phyloP scores from a whole-genome alignment of 164 flowering plant species.

The Magnolia changhungtana region DNA sequence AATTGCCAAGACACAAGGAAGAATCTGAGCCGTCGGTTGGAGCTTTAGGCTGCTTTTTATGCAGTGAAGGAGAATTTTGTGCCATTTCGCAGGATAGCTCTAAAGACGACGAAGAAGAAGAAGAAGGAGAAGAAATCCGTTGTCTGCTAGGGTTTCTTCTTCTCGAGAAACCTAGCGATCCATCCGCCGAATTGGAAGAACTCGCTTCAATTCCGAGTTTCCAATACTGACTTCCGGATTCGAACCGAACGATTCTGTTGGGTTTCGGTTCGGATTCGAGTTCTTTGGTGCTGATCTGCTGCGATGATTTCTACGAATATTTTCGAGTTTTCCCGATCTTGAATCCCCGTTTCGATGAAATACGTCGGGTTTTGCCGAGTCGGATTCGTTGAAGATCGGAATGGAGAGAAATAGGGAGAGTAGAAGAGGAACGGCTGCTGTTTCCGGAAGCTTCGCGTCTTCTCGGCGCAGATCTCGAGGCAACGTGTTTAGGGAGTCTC shows the following conservation, averaged over 20 bases:
- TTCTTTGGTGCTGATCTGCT: background rate
- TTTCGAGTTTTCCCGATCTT: background rate
- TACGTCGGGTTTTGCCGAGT: background rate
- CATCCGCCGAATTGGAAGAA: background rate
- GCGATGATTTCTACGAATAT: background rate
- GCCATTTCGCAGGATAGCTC: background rate
- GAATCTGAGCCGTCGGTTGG: slow-evolving; percentile 1
- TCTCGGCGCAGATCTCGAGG: slow-evolving; percentile 18
- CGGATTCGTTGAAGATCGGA: slow-evolving; percentile 5
- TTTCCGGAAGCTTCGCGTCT: slow-evolving; percentile 9
- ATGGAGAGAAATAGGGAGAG: slow-evolving; percentile 22
- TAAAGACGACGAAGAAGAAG: slow-evolving; percentile 2
- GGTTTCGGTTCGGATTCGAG: background rate
- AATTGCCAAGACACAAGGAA: background rate
- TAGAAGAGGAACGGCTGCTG: slow-evolving; percentile 6
- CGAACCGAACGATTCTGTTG: no score
- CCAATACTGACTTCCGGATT: background rate
- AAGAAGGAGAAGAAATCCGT: background rate
- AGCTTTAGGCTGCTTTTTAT: background rate
- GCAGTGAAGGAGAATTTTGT: slow-evolving; percentile 6
- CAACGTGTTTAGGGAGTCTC: slow-evolving; percentile 2
- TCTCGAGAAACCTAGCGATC: background rate
- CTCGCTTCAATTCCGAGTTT: background rate
- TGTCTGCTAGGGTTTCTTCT: slow-evolving; percentile 3
- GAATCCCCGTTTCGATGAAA: slow-evolving; percentile 2